Evolutionary conservation across 2,329 filamentous ascomycete species (phyloP).

Genomic region (Orbilia oligospora): DNA sequence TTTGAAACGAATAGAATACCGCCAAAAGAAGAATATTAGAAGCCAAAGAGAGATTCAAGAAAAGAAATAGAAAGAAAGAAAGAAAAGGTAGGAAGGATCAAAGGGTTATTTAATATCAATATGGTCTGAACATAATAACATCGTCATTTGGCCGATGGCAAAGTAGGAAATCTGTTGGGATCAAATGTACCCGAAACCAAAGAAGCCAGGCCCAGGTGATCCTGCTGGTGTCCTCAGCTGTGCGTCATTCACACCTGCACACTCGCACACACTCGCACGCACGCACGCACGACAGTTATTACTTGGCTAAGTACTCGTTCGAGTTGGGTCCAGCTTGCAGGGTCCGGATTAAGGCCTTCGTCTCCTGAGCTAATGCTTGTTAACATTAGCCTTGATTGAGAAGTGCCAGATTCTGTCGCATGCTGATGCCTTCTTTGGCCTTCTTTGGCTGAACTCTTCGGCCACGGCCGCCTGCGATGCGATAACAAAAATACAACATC

Average conservation of each 20-base stretch:
- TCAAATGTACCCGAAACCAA: neutral
- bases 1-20: neutral
- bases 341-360: too few species aligned
- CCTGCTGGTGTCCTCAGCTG: conserved; percentile 32
- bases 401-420: conserved; percentile 6
- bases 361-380: neutral
- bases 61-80: neutral
- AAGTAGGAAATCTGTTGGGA: conserved; percentile 46
- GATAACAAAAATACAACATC: conserved; percentile 3
- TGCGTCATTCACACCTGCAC: conserved; percentile 37
- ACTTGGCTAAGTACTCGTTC: neutral
- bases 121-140: conserved; percentile 44
- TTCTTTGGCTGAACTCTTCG: neutral
- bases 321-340: too few species aligned
- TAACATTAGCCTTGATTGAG: neutral
- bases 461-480: neutral
- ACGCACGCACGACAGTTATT: conserved; percentile 6
- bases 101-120: neutral
- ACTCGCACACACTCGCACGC: conserved; percentile 13
- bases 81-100: too few species aligned
- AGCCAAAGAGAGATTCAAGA: neutral
- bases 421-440: conserved; percentile 27
- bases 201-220: conserved; percentile 28
- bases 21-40: neutral
- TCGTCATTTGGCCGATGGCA: conserved; percentile 57